These are phyloP conservation scores for Phellopilus nigrolimitatus DNA, from an alignment of 1,284 basidiomycete genomes.

Conservation along the genomic window DNA sequence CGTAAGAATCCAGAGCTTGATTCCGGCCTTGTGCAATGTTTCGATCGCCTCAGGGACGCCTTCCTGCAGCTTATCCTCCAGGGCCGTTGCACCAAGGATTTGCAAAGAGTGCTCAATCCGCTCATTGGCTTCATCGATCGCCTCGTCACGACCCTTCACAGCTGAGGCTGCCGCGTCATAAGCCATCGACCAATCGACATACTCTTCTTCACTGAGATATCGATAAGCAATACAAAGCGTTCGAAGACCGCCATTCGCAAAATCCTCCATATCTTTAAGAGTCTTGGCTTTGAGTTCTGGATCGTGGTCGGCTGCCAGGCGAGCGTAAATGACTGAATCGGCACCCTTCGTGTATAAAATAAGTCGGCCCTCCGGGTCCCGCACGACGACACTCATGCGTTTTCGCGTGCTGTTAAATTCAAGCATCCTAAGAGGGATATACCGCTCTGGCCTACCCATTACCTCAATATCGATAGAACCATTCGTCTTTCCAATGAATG, in stretches of 20 bases:
- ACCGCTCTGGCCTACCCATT: constrained; percentile 82
- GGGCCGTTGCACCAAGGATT: constrained; percentile 90
- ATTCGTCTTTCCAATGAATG: constrained; percentile 78
- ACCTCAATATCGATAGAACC: constrained; percentile 86
- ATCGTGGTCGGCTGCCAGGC: constrained; percentile 75
- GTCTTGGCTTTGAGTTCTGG: constrained; percentile 72
- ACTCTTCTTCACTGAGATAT: constrained; percentile 80
- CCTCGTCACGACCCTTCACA: constrained; percentile 79
- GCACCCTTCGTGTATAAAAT: constrained; percentile 95
- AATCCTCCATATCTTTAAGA: constrained; percentile 83
- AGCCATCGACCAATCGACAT: constrained; percentile 71
- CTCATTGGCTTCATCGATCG: constrained; percentile 85
- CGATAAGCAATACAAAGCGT: constrained; percentile 90
- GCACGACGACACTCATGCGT: constrained; percentile 88
- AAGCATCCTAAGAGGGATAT: constrained; percentile 74
- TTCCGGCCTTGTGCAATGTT: constrained; percentile 86
- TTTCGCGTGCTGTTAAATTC: constrained; percentile 95
- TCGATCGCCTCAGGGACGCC: constrained; percentile 97
- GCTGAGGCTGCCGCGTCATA: constrained; percentile 82
- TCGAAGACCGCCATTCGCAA: constrained; percentile 89
- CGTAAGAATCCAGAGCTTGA: constrained; percentile 95
- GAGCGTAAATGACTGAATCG: constrained; percentile 90
- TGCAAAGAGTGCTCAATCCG: constrained; percentile 76
- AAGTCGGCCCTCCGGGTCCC: constrained; percentile 77
- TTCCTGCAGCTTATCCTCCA: constrained; percentile 96